These are phyloP conservation scores for Plasmodium falciparum DNA, from an alignment of 169 alveolate species.

Conservation along the genomic window DNA sequence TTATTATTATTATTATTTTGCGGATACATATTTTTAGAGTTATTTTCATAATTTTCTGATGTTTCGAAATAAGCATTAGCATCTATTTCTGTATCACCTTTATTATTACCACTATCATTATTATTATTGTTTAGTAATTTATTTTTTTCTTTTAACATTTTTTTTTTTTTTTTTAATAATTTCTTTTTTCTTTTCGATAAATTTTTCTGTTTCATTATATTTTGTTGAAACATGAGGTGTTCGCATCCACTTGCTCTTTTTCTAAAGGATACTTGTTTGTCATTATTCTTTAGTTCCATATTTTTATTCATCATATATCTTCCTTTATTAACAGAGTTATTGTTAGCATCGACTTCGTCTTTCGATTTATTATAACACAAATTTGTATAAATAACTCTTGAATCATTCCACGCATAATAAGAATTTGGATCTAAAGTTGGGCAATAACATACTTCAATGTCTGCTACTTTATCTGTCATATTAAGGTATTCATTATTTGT, in stretches of 20 bases:
- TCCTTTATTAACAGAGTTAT: slow-evolving; percentile 6
- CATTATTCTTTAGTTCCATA: slow-evolving; percentile 28
- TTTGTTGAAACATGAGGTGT: slow-evolving; percentile 74
- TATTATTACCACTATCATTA: background rate
- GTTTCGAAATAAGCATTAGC: slow-evolving; percentile 4
- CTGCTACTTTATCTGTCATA: slow-evolving; percentile 78
- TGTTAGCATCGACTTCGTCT: slow-evolving; percentile 29
- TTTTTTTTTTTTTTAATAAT: slow-evolving; percentile 39
- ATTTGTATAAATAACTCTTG: slow-evolving; percentile 79
- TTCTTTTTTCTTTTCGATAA: slow-evolving; percentile 48
- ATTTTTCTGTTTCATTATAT: slow-evolving; percentile 57
- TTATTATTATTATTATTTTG: slow-evolving; percentile 20
- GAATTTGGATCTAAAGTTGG: slow-evolving; percentile 79
- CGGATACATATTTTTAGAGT: background rate
- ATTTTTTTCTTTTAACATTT: slow-evolving; percentile 36
- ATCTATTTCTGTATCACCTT: background rate
- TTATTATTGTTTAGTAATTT: slow-evolving; percentile 13
- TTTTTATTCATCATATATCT: slow-evolving; percentile 17
- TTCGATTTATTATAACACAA: slow-evolving; percentile 66
- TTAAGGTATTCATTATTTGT: slow-evolving; percentile 79
- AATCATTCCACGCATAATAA: slow-evolving; percentile 83
- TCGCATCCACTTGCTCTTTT: slow-evolving; percentile 79
- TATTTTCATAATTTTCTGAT: slow-evolving; percentile 4
- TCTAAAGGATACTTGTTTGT: slow-evolving; percentile 53
- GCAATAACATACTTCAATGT: slow-evolving; percentile 81